phyloP scores from a whole-genome alignment of 2,329 filamentous ascomycete species.

The Epichloe bromicola region DNA sequence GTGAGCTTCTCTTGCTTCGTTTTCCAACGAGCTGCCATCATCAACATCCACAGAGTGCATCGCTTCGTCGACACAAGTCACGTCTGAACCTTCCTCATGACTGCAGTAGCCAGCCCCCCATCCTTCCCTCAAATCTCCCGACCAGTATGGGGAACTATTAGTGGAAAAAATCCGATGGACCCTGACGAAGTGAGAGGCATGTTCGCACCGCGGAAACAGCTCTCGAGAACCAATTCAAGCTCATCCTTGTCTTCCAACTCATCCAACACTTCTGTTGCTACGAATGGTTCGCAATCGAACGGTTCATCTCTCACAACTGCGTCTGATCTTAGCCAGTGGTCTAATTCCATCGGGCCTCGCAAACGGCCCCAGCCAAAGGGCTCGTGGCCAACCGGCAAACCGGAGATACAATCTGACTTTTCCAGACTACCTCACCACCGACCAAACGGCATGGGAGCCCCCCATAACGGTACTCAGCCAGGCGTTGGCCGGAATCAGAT shows the following conservation, averaged over 20 bases:
- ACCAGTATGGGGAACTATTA: slow-evolving; percentile 51
- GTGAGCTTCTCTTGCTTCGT: not conserved
- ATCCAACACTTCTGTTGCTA: slow-evolving; percentile 50
- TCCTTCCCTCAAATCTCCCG: slow-evolving; percentile 50
- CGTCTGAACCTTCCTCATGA: slow-evolving; percentile 38
- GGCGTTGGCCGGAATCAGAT: slow-evolving; percentile 21
- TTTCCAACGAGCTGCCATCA: slow-evolving; percentile 1
- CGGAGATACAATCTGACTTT: slow-evolving; percentile 35
- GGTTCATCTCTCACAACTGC: slow-evolving; percentile 36
- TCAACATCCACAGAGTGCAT: slow-evolving; percentile 4
- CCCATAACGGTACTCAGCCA: slow-evolving; percentile 20
- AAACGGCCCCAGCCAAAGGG: slow-evolving; percentile 39
- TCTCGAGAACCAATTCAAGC: slow-evolving; percentile 80
- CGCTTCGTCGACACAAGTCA: slow-evolving; percentile 10
- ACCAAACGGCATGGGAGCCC: slow-evolving; percentile 27
- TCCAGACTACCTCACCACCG: slow-evolving; percentile 30
- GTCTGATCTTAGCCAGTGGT: slow-evolving; percentile 39
- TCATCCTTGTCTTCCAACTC: slow-evolving; percentile 64
- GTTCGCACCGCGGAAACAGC: slow-evolving; percentile 78
- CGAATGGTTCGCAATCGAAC: slow-evolving; percentile 48
- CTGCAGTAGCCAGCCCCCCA: slow-evolving; percentile 55
- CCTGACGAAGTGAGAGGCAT: slow-evolving; percentile 76
- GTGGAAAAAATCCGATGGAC: slow-evolving; percentile 55
- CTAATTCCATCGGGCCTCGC: slow-evolving; percentile 31
- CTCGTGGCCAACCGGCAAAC: slow-evolving; percentile 36